Conservation (phyloP, 352 stramenopile species). For the Aphanomyces invadans region DNA sequence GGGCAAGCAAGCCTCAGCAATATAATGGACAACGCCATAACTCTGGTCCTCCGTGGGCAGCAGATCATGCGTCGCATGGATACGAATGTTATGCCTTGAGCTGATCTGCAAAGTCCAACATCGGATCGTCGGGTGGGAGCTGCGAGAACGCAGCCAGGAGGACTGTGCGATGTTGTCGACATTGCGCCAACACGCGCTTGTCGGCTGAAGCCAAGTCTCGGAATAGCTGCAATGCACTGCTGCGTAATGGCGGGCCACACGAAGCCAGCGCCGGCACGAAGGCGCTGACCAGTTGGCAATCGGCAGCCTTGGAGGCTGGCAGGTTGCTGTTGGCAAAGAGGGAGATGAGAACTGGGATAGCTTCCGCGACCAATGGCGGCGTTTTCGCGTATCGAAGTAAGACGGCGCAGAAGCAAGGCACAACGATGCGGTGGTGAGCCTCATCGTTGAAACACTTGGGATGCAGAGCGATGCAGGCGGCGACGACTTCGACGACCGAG, state of each 20-base stretch:
- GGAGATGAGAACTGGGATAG: too few relatives aligned
- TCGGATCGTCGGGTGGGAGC: background rate
- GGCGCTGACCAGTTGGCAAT: background rate
- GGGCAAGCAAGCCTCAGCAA: too few relatives aligned
- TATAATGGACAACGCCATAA: too few relatives aligned
- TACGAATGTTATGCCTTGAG: background rate
- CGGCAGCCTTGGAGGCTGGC: background rate
- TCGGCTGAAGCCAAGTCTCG: background rate
- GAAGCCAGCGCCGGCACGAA: background rate
- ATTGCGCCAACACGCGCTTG: background rate
- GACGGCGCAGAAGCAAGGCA: background rate
- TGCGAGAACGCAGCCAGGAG: background rate
- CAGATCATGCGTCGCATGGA: too few relatives aligned
- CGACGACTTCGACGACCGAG: background rate
- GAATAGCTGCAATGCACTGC: background rate
- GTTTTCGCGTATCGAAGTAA: background rate
- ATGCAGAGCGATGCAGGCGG: background rate
- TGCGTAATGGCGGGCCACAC: background rate
- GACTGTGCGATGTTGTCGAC: background rate
- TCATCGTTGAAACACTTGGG: constrained; percentile 20
- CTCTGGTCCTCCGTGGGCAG: too few relatives aligned
- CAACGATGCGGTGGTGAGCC: background rate
- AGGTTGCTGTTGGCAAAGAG: background rate
- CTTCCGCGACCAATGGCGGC: background rate
- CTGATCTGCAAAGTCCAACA: background rate